These are phyloP conservation scores for Crithidia thermophila DNA, from an alignment of 208 protist genomes.

Conservation along the genomic window DNA sequence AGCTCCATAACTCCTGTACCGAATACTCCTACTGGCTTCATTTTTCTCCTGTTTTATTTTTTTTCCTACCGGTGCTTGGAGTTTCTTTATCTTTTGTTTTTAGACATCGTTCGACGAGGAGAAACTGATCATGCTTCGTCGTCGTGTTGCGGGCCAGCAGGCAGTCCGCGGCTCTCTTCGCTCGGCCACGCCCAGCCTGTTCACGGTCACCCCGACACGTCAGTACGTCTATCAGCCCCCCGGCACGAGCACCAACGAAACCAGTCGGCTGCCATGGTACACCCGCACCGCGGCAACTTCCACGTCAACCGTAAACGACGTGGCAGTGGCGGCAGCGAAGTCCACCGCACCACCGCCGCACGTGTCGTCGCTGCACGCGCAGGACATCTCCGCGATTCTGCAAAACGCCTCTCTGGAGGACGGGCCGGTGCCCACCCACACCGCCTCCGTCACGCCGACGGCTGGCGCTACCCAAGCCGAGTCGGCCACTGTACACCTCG, in stretches of 20 bases:
- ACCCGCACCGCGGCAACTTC: slow-evolving; percentile 3
- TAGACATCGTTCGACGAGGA: too few species aligned
- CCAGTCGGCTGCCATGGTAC: slow-evolving; percentile 63
- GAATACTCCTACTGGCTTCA: not conserved
- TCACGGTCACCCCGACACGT: not conserved
- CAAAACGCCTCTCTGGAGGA: not conserved
- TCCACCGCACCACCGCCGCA: not conserved
- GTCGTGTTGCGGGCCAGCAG: slow-evolving; percentile 1
- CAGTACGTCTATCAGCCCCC: slow-evolving; percentile 63
- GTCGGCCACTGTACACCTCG: too few species aligned
- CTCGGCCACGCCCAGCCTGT: too few species aligned
- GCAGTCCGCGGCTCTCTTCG: not conserved
- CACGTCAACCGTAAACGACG: not conserved
- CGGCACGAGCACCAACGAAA: slow-evolving; percentile 46
- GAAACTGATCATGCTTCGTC: slow-evolving; percentile 5
- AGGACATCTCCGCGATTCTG: slow-evolving; percentile 21
- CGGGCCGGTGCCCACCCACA: not conserved
- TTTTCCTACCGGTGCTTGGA: not conserved
- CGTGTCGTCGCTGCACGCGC: slow-evolving; percentile 8
- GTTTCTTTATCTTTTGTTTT: too few species aligned
- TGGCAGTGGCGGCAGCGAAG: not conserved
- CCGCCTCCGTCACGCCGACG: too few species aligned
- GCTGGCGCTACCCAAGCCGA: too few species aligned
- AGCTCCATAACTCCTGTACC: not conserved
- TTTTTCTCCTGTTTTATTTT: not conserved